Conservation (phyloP, 2,329 filamentous ascomycete species). For the Ophiostoma himal-ulmi region DNA sequence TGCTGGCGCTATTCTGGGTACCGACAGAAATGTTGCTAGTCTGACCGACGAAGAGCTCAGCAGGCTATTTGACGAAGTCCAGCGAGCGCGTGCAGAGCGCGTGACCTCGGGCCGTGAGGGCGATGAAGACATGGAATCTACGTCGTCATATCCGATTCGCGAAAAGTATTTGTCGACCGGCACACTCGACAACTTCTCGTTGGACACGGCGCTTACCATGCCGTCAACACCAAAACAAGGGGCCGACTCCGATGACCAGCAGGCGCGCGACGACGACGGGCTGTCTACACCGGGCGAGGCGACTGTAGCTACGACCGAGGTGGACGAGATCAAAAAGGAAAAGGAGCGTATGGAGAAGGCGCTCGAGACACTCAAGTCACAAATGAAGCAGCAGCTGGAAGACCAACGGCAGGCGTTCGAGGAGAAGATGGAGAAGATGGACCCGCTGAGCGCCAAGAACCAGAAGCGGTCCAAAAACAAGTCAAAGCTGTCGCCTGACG, state of each 20-base stretch:
- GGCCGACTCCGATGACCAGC: slow-evolving; percentile 66
- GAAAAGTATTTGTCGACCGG: slow-evolving; percentile 96
- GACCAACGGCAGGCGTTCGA: slow-evolving; percentile 81
- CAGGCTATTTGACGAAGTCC: slow-evolving; percentile 86
- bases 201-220: slow-evolving; percentile 91
- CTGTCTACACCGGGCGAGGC: slow-evolving; percentile 54
- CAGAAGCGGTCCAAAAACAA: slow-evolving; percentile 53
- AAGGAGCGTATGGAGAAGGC: slow-evolving; percentile 81
- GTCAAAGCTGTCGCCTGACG: slow-evolving; percentile 62
- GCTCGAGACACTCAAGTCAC: slow-evolving; percentile 69
- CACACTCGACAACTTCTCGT: slow-evolving; percentile 89
- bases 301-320: slow-evolving; percentile 57
- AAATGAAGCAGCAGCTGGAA: slow-evolving; percentile 82
- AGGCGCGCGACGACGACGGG: slow-evolving; percentile 56
- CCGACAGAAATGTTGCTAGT: slow-evolving; percentile 84
- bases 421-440: slow-evolving; percentile 71
- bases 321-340: slow-evolving; percentile 77
- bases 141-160: slow-evolving; percentile 76
- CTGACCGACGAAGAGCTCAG: slow-evolving; percentile 93
- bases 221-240: slow-evolving; percentile 77
- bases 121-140: slow-evolving; percentile 85
- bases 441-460: slow-evolving; percentile 47
- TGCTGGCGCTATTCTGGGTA: slow-evolving; percentile 80
- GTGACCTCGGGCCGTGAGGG: slow-evolving; percentile 66
- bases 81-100: slow-evolving; percentile 72